Evolutionary conservation across 495 filamentous ascomycete species (phyloP).

Genomic region (Filosporella fistucella): DNA sequence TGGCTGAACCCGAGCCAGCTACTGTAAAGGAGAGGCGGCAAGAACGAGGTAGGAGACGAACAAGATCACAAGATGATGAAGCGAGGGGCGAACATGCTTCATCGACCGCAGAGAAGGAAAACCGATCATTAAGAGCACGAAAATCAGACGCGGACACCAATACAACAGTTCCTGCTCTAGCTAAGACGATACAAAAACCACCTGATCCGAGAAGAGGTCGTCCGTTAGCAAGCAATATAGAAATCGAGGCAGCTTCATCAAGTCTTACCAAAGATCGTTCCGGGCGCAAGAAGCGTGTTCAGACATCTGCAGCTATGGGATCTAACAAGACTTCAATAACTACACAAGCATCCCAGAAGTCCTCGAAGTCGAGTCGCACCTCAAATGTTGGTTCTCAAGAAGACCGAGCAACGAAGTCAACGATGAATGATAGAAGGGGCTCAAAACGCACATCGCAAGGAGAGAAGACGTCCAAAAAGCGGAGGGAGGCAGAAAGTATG

Average conservation of each 20-base stretch:
- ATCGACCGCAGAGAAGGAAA: neutral
- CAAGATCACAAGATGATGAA: neutral
- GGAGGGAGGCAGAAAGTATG: conserved; percentile 1
- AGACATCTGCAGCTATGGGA: neutral
- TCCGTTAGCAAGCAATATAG: neutral
- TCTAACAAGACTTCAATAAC: neutral
- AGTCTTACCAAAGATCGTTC: neutral
- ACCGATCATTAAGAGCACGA: neutral
- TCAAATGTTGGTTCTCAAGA: neutral
- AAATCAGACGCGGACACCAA: neutral
- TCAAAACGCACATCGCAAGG: neutral
- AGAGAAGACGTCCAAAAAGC: neutral
- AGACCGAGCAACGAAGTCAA: too few species aligned
- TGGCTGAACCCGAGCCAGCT: neutral
- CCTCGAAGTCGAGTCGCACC: neutral
- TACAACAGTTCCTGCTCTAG: neutral
- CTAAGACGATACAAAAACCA: neutral
- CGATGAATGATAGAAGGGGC: neutral
- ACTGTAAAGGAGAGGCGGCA: too few species aligned
- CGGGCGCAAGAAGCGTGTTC: neutral
- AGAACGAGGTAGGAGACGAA: too few species aligned
- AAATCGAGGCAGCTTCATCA: conserved; percentile 13
- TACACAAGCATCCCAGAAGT: neutral
- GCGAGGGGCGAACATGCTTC: neutral
- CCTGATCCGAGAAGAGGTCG: neutral